Percentiles rank a stretch among this genome's conserved stretches.
These are phyloP conservation scores for Blastocystis sp. DNA, from an alignment of 352 stramenopile genomes.

Conservation along the genomic window DNA sequence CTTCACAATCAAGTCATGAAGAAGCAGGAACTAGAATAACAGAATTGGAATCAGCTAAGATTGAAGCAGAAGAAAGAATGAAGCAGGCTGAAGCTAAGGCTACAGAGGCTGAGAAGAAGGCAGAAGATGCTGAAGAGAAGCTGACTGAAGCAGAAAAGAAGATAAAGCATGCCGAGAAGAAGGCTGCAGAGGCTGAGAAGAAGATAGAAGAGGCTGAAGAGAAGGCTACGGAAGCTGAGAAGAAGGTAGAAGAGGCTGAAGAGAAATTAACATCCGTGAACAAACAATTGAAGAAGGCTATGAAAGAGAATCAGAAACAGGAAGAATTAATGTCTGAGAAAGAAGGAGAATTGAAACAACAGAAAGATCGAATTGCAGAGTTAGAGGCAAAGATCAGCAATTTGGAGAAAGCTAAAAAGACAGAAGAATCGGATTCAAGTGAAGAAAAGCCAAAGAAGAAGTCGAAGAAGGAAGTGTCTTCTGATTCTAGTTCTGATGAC, in stretches of 20 bases:
- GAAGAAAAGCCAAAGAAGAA: constrained; percentile 8
- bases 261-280: constrained; percentile 5
- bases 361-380: background rate
- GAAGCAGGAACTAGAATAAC: background rate
- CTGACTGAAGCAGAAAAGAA: background rate
- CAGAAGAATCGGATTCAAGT: background rate
- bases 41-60: background rate
- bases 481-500: background rate
- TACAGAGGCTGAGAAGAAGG: constrained; percentile 19
- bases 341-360: constrained; percentile 4
- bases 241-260: background rate
- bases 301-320: background rate
- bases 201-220: background rate
- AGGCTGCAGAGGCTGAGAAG: background rate
- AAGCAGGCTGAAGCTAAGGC: background rate
- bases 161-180: background rate
- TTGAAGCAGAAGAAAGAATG: background rate
- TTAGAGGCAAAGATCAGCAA: background rate
- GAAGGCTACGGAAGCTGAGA: background rate
- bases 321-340: background rate
- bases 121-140: background rate
- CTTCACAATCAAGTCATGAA: background rate
- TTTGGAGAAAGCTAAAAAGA: background rate
- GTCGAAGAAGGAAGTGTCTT: background rate
- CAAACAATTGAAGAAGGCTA: background rate